phyloP scores from a whole-genome alignment of 169 alveolate genomes.

The Theileria sp. region DNA sequence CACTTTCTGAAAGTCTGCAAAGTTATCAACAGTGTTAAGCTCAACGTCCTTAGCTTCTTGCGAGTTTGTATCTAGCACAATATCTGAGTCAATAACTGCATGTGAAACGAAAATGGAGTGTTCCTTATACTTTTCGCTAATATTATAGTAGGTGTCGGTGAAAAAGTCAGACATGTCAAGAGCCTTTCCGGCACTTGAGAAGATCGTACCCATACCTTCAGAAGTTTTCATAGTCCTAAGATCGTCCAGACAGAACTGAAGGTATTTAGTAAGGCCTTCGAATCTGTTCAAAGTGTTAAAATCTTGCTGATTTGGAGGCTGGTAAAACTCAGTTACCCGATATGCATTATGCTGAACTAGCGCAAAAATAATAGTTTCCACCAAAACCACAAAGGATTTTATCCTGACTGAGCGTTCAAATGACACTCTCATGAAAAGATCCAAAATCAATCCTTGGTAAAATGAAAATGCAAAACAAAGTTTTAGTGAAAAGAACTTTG shows the following conservation, averaged over 20 bases:
- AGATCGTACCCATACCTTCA: constrained; percentile 34
- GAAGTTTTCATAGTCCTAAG: constrained; percentile 13
- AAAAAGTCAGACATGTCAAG: constrained; percentile 59
- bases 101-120: constrained; percentile 37
- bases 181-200: constrained; percentile 39
- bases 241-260: constrained; percentile 47
- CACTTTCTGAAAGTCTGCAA: constrained; percentile 60
- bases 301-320: background rate
- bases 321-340: constrained; percentile 43
- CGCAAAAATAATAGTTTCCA: constrained; percentile 53
- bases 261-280: constrained; percentile 2
- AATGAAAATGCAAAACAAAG: constrained; percentile 53
- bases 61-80: background rate
- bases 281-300: constrained; percentile 1
- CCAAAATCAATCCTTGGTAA: constrained; percentile 51
- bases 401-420: constrained; percentile 18
- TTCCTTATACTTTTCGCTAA: constrained; percentile 55
- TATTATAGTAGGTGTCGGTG: constrained; percentile 54
- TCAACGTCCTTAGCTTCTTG: constrained; percentile 16
- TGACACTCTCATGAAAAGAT: constrained; percentile 26
- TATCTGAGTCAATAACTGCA: constrained; percentile 20
- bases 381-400: constrained; percentile 41
- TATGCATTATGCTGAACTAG: constrained; percentile 48
- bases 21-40: constrained; percentile 3
- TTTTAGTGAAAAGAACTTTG: constrained; percentile 60